Percentiles rank a stretch among this genome's conserved stretches.
Evolutionary conservation across 2,329 filamentous ascomycete genomes (phyloP).

Genomic region (Fusarium vanettenii): DNA sequence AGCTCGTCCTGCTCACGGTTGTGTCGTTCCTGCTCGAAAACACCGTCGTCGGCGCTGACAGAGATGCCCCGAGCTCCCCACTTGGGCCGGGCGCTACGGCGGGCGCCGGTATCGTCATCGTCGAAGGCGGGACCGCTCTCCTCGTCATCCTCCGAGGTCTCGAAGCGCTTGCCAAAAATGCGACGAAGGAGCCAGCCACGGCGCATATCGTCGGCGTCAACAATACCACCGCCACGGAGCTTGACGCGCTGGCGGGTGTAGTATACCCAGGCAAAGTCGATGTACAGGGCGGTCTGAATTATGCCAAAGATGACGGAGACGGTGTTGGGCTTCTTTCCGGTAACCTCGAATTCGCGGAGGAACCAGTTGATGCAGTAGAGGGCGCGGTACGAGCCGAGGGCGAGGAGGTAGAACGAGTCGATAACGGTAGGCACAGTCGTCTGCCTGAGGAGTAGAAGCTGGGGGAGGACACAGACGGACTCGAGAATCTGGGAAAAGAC

Average conservation of each 20-base stretch:
- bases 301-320: slow-evolving; percentile 87
- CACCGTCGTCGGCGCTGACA: slow-evolving; percentile 72
- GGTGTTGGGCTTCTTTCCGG: slow-evolving; percentile 70
- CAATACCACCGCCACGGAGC: slow-evolving; percentile 85
- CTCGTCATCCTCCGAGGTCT: slow-evolving; percentile 69
- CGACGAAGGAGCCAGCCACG: slow-evolving; percentile 86
- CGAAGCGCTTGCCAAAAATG: slow-evolving; percentile 74
- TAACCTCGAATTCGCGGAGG: slow-evolving; percentile 70
- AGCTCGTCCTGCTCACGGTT: slow-evolving; percentile 59
- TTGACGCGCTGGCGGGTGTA: slow-evolving; percentile 94
- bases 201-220: slow-evolving; percentile 89
- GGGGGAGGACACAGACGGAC: slow-evolving; percentile 88
- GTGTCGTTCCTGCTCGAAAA: slow-evolving; percentile 63
- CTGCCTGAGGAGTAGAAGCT: slow-evolving; percentile 90
- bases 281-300: slow-evolving; percentile 88
- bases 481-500: slow-evolving; percentile 93
- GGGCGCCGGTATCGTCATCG: slow-evolving; percentile 43
- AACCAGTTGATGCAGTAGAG: slow-evolving; percentile 97
- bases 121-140: slow-evolving; percentile 66
- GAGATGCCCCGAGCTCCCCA: slow-evolving; percentile 76
- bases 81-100: slow-evolving; percentile 57
- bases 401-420: slow-evolving; percentile 93
- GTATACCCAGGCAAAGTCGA: slow-evolving; percentile 98
- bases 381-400: slow-evolving; percentile 86
- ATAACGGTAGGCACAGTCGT: slow-evolving; percentile 97